A percentile compares a stretch with the other conserved stretches of the same genome.
Conservation (phyloP, 805 yeast species). For the Lachancea sp. region DNA sequence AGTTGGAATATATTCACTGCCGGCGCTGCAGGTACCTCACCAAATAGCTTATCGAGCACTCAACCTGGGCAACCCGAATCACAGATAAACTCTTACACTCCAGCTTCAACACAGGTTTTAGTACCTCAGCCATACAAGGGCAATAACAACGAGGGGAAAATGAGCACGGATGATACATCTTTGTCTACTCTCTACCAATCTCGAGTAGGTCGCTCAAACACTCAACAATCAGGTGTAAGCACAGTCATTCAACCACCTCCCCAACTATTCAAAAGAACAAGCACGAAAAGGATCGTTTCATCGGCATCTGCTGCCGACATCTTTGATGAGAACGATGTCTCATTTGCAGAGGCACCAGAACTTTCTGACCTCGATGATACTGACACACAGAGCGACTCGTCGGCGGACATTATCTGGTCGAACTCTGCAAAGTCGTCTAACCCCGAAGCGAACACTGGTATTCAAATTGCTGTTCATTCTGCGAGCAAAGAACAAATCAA, state of each 20-base stretch:
- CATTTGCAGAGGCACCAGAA: slow-evolving; percentile 69
- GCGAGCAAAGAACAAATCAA: background rate
- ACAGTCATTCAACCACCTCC: slow-evolving; percentile 23
- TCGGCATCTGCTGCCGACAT: slow-evolving; percentile 40
- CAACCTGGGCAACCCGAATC: slow-evolving; percentile 16
- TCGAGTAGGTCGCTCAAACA: slow-evolving; percentile 20
- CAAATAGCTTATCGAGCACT: background rate
- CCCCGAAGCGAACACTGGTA: background rate
- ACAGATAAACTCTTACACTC: slow-evolving; percentile 35
- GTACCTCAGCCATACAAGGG: slow-evolving; percentile 40
- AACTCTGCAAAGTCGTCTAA: background rate
- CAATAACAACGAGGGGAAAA: slow-evolving; percentile 13
- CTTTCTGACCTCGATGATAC: slow-evolving; percentile 50
- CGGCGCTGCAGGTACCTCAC: background rate
- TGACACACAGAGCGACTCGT: slow-evolving; percentile 20
- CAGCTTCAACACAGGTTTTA: slow-evolving; percentile 38
- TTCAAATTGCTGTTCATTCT: background rate
- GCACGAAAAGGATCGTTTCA: slow-evolving; percentile 31
- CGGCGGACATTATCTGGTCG: slow-evolving; percentile 28
- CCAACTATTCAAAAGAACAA: slow-evolving; percentile 24
- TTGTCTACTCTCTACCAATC: slow-evolving; percentile 14
- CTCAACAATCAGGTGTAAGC: slow-evolving; percentile 15
- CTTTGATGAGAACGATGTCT: slow-evolving; percentile 64
- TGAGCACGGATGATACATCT: slow-evolving; percentile 10
- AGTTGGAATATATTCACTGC: background rate